Evolutionary conservation across 805 yeast genomes (phyloP).

Genomic region (Ogataea kodamae): DNA sequence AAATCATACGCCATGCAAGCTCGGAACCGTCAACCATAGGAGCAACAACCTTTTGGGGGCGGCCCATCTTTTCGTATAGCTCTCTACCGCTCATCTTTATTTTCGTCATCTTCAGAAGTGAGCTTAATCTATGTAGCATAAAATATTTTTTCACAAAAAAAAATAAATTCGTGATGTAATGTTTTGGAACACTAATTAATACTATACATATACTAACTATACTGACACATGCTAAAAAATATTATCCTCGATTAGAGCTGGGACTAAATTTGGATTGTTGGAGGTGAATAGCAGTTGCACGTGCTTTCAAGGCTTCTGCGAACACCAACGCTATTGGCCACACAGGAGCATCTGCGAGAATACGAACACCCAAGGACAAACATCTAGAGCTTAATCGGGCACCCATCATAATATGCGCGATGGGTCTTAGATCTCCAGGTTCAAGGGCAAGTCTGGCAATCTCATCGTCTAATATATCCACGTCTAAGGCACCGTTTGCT

Average conservation of each 20-base stretch:
- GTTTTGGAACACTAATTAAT: constrained; percentile 3
- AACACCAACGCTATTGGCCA: constrained; percentile 80
- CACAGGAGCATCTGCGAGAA: constrained; percentile 79
- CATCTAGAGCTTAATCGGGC: constrained; percentile 54
- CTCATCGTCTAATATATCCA: constrained; percentile 45
- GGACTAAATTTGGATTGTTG: constrained; percentile 22
- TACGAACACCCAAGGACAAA: constrained; percentile 67
- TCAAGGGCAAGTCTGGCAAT: constrained; percentile 45
- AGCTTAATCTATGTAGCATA: constrained; percentile 5
- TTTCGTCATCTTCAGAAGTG: constrained; percentile 6
- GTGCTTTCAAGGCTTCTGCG: constrained; percentile 73
- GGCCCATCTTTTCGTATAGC: constrained; percentile 64
- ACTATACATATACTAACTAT: too few relatives aligned
- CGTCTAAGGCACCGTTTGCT: constrained; percentile 58
- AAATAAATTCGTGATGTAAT: too few relatives aligned
- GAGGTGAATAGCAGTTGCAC: constrained; percentile 44
- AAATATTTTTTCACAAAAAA: constrained; percentile 2
- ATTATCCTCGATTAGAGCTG: constrained; percentile 10
- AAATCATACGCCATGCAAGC: constrained; percentile 88
- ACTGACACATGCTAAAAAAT: too few relatives aligned
- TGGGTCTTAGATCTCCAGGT: constrained; percentile 43
- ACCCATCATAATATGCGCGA: constrained; percentile 43
- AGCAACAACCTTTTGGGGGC: constrained; percentile 84
- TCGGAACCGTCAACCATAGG: constrained; percentile 99
- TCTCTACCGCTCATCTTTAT: constrained; percentile 55